Percentiles rank a stretch among this genome's conserved stretches.
These are phyloP conservation scores for Fonsecaea nubica DNA, from an alignment of 2,329 filamentous ascomycete species.

Conservation along the genomic window DNA sequence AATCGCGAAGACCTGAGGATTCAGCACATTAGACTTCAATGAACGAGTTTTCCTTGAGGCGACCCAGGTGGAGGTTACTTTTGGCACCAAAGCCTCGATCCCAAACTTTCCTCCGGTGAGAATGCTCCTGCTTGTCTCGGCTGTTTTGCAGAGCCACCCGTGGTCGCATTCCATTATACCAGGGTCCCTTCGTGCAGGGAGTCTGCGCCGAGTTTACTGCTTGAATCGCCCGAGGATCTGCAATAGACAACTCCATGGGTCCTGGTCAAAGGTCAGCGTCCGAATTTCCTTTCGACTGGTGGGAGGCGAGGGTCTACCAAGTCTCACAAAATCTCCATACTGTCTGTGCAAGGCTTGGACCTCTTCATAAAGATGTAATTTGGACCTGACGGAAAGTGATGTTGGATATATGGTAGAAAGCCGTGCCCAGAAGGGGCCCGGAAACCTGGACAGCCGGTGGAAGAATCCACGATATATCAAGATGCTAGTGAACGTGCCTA, in stretches of 20 bases:
- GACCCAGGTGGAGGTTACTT: conserved; percentile 34
- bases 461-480: conserved; percentile 42
- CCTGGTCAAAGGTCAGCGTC: conserved; percentile 23
- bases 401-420: conserved; percentile 27
- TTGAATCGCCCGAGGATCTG: conserved; percentile 29
- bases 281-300: not conserved
- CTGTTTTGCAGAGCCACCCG: conserved; percentile 38
- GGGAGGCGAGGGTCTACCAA: conserved; percentile 31
- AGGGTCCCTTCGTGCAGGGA: conserved; percentile 40
- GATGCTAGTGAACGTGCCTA: conserved; percentile 36
- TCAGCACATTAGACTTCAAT: not conserved
- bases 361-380: conserved; percentile 26
- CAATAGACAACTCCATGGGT: conserved; percentile 38
- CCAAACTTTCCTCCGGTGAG: conserved; percentile 40
- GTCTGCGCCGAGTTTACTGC: conserved; percentile 36
- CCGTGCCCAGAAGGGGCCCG: conserved; percentile 40
- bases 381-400: conserved; percentile 22
- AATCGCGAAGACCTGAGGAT: conserved; percentile 14
- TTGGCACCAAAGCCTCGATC: conserved; percentile 44
- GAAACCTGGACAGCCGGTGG: conserved; percentile 41
- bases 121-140: conserved; percentile 40
- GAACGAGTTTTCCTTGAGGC: not conserved
- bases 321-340: conserved; percentile 44
- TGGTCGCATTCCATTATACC: conserved; percentile 40
- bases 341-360: conserved; percentile 38